Evolutionary conservation across 2,329 filamentous ascomycete species (phyloP), one percentile per base, ranked within the genome.

Genomic region (Cladobotryum mycophilum): DNA sequence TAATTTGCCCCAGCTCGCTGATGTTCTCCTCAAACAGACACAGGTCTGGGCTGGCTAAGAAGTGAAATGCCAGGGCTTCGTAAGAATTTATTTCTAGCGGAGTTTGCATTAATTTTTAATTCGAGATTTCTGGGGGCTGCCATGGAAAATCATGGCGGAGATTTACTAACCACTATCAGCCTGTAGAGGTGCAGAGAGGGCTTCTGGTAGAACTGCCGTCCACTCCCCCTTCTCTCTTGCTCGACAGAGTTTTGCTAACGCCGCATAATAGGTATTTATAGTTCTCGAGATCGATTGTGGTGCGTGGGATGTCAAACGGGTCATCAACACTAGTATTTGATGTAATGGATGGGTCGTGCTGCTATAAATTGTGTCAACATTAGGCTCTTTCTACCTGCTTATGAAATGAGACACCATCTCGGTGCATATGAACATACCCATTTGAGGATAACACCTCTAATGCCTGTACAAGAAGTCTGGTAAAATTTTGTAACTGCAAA

Each of bases 1-100:
- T 59, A 17, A 56, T 51, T 2, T 60, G 53, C 7, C 70, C 67
- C 14, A 79, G 66, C 0, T 40, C 45, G 14, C 51, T 51, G 5
- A 72, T 63, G 14, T 72, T 68, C 12, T 61, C 55, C 54, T 78
- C 70, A 35, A 80, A 67, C 6, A 74, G 59, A 1, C 48, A 38
- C 2, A 81, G 48, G 13, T 70, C 60, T 12, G 60, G 57, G 13
- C 60, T 60, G 1, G 68, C 61, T 9, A 77, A 53, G 51, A 75
- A 75, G 4, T 59, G 58, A n/a, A 64, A 59, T 2, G 67, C 67
- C 47, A 76, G 64, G 4, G 67, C 64, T 18, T 53, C 50, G 36
- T 74, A 74, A 1, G 65, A 64, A 11, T 48, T 30, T 9, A 35
- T 37, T 18, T 47, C 51, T 52, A 30, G 49, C 46, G 4, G 35